Evolutionary conservation across 768 basidiomycete genomes (phyloP), one percentile per base, ranked within the genome.

Genomic region (Boletus rex-veris): DNA sequence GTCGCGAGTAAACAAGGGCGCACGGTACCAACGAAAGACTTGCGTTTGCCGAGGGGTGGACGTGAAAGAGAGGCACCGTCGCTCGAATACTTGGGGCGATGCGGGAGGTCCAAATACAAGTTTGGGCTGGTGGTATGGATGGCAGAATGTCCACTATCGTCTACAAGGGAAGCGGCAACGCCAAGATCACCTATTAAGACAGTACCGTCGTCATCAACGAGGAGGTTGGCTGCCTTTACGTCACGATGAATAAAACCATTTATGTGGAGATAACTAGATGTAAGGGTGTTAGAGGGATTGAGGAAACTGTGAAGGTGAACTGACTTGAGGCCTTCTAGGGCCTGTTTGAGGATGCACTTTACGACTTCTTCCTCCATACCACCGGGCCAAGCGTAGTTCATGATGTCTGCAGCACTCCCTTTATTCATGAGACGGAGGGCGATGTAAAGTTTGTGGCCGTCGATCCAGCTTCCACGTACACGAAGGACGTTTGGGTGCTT

Each of bases 201-300:
- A 0, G 90, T 93, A 47, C 91, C 90, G 58, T 91, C 87, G 56
- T 94, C 88, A 60, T 95, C 92, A 49, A 96, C 83, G 45, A 98
- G 85, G 10, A 98, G 77, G 65, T 98, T 98, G 12, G 92, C 95
- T 4, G 92, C 92, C 72, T 98, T 98, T 63, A 98, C 71, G 64
- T 98, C 95, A 26, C 95, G 83, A 66, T 98, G 91, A n/a, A 92
- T 88, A 67, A 92, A 89, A 0, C 89, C 90, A 57, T 93, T 95
- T 50, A 81, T 77, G 63, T 95, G 92, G n/a, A 93, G 79, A 60
- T 93, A 92, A 60, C 88, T 91, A 21, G 33, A 42, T 15, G 51
- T 41, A 10, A 54, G 54, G 33, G 12, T 51, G 41, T 59, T n/a
- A 57, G 52, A 39, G 12, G 46, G 49, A 40, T 18, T 2, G 31